These are phyloP conservation scores for Elongisporangium prolatum DNA, from an alignment of 352 stramenopile species.

Conservation along the genomic window DNA sequence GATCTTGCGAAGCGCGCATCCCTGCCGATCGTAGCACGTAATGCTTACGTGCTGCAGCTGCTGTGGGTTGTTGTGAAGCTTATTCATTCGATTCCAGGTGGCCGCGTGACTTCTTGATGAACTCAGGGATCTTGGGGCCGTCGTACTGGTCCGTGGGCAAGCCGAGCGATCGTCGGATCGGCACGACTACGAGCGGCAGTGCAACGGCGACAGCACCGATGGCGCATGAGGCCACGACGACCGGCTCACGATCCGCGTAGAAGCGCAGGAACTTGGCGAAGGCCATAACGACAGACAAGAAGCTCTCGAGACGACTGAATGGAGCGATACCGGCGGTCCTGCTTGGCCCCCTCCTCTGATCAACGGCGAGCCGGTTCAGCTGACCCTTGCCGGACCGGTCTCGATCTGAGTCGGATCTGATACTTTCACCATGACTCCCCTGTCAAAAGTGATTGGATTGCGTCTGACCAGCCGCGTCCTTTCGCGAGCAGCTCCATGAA, in stretches of 20 bases:
- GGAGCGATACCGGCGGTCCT: slow-evolving; percentile 1
- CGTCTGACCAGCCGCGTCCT: not conserved
- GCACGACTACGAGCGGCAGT: slow-evolving; percentile 76
- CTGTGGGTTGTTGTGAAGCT: not conserved
- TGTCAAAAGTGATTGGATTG: not conserved
- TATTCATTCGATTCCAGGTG: slow-evolving; percentile 46
- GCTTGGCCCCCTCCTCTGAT: not conserved
- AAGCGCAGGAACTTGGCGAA: slow-evolving; percentile 76
- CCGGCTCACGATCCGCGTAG: slow-evolving; percentile 82
- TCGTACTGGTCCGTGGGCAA: slow-evolving; percentile 89
- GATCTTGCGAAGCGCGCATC: not conserved
- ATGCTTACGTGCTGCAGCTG: not conserved
- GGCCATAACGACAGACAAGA: slow-evolving; percentile 13
- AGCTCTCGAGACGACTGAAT: not conserved
- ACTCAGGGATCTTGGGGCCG: slow-evolving; percentile 72
- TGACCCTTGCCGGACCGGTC: not conserved
- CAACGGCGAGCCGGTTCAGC: not conserved
- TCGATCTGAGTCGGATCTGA: not conserved
- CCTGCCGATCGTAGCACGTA: not conserved
- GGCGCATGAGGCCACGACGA: slow-evolving; percentile 79
- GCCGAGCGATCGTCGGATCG: slow-evolving; percentile 77
- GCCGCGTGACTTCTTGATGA: slow-evolving; percentile 70
- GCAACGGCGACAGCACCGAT: slow-evolving; percentile 66
- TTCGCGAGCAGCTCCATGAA: not conserved
- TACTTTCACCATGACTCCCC: not conserved